Evolutionary conservation across 163 green algal genomes (phyloP).

Genomic region (Scenedesmus sp.): DNA sequence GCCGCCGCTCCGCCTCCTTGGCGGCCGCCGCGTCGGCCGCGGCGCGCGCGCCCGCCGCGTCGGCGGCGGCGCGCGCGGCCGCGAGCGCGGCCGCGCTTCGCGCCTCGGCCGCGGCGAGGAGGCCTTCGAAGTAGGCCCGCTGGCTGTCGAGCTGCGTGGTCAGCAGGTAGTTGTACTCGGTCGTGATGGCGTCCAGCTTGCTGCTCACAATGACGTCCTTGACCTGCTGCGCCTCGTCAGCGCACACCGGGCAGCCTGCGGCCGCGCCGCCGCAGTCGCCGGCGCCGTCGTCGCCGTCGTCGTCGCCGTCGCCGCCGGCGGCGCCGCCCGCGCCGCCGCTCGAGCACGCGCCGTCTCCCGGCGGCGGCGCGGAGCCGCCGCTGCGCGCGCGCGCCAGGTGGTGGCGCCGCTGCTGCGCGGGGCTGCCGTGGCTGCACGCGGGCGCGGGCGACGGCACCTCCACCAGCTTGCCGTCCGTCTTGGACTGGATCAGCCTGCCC

Average conservation of each 20-base stretch:
- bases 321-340: neutral
- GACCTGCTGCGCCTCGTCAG: conserved; percentile 48
- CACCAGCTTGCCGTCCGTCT: conserved; percentile 95
- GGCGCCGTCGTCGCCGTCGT: neutral
- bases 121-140: conserved; percentile 84
- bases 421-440: conserved; percentile 6
- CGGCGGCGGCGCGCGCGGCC: conserved; percentile 33
- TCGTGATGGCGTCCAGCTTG: conserved; percentile 85
- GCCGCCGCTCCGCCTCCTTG: conserved; percentile 53
- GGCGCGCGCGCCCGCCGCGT: conserved; percentile 14
- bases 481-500: conserved; percentile 91
- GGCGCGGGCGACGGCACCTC: conserved; percentile 79
- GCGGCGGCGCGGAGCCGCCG: neutral
- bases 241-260: conserved; percentile 29
- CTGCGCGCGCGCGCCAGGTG: neutral
- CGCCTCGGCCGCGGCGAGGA: conserved; percentile 47
- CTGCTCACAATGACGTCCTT: conserved; percentile 64
- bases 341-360: neutral
- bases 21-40: conserved; percentile 26
- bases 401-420: neutral
- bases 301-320: neutral
- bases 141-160: conserved; percentile 91
- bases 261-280: no score
- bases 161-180: conserved; percentile 93
- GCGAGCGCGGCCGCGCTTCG: conserved; percentile 43